Percentiles rank a stretch among this genome's conserved stretches.
Conservation (phyloP, 2,329 filamentous ascomycete species). For the Neospermospora avenae region DNA sequence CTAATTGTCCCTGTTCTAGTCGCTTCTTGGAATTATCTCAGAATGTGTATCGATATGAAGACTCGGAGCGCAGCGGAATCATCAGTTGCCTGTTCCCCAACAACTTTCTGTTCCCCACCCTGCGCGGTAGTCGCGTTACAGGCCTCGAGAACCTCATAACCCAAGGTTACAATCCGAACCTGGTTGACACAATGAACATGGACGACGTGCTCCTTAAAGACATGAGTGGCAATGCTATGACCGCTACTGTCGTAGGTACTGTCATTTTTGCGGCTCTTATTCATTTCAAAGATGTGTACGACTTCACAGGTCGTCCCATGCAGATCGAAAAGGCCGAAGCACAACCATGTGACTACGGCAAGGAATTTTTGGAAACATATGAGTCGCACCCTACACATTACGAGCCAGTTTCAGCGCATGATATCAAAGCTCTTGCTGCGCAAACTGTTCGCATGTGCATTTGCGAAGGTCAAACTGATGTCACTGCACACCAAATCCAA, state of each 20-base stretch:
- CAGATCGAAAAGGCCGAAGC: background rate
- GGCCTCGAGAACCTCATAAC: conserved; percentile 61
- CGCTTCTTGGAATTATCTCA: conserved; percentile 64
- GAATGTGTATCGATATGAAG: conserved; percentile 61
- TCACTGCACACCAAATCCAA: conserved; percentile 41
- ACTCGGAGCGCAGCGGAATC: conserved; percentile 51
- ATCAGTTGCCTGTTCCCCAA: conserved; percentile 65
- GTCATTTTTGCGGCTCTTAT: conserved; percentile 59
- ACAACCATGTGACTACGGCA: background rate
- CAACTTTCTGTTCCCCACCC: conserved; percentile 59
- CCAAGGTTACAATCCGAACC: conserved; percentile 65
- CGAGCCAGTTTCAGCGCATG: conserved; percentile 9
- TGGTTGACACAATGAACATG: conserved; percentile 62
- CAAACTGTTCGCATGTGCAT: conserved; percentile 47
- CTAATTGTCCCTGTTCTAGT: conserved; percentile 36
- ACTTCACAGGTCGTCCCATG: conserved; percentile 5
- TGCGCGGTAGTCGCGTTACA: conserved; percentile 56
- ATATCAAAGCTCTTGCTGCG: conserved; percentile 24
- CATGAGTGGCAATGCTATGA: conserved; percentile 79
- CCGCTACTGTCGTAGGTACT: conserved; percentile 65
- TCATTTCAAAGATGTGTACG: conserved; percentile 18
- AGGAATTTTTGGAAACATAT: background rate
- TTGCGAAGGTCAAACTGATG: conserved; percentile 50
- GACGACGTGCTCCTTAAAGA: conserved; percentile 60
- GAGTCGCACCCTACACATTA: conserved; percentile 7